Conservation (phyloP, 257 asterid genomes). For the Striga asiatica region DNA sequence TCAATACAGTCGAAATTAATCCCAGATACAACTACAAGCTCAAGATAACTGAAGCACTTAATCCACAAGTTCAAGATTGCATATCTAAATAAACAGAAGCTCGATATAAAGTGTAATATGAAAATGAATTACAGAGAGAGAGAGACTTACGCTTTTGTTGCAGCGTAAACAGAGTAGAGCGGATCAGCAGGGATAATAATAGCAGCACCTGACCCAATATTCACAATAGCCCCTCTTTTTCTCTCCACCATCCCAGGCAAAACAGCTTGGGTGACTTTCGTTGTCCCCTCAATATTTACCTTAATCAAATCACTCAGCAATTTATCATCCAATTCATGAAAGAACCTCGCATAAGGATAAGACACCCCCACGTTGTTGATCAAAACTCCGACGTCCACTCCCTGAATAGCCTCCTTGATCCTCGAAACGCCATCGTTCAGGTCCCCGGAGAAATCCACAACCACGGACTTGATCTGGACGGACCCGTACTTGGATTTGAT, state of each 20-base stretch:
- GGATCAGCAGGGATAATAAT: slow-evolving; percentile 71
- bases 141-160: slow-evolving; percentile 70
- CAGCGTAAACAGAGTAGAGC: slow-evolving; percentile 81
- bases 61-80: too few relatives aligned
- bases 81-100: background rate
- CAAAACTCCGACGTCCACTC: slow-evolving; percentile 60
- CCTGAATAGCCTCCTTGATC: slow-evolving; percentile 45
- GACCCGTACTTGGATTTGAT: slow-evolving; percentile 37
- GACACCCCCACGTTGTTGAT: slow-evolving; percentile 63
- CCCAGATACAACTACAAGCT: too few relatives aligned
- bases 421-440: slow-evolving; percentile 42
- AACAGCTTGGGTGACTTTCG: slow-evolving; percentile 62
- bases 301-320: slow-evolving; percentile 51
- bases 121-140: background rate
- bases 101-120: background rate
- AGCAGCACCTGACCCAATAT: slow-evolving; percentile 79
- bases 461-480: slow-evolving; percentile 52
- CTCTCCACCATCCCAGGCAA: slow-evolving; percentile 66
- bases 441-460: slow-evolving; percentile 69
- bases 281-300: slow-evolving; percentile 73
- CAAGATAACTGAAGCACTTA: too few relatives aligned
- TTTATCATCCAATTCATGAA: slow-evolving; percentile 75
- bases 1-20: background rate
- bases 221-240: slow-evolving; percentile 72
- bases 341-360: slow-evolving; percentile 66